These are phyloP conservation scores for Hypoxylon sp. DNA, from an alignment of 2,329 filamentous ascomycete genomes.

Conservation along the genomic window DNA sequence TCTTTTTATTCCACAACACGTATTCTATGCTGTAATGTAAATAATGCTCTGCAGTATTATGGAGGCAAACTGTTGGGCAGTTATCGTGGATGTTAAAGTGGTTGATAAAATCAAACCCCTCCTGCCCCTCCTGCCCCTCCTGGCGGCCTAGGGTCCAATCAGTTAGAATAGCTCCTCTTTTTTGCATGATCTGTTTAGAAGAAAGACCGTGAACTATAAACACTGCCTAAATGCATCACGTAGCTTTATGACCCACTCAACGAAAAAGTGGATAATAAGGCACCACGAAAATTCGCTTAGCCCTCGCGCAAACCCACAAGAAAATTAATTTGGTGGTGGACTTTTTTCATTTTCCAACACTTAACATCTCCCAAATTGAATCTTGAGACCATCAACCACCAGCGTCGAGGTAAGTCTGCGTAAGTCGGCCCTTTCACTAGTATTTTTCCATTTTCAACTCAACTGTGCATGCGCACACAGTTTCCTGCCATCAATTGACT, in stretches of 20 bases:
- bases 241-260: slow-evolving; percentile 4
- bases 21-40: too few relatives aligned
- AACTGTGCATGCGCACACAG: neutral
- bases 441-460: slow-evolving; percentile 11
- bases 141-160: too few relatives aligned
- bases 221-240: slow-evolving; percentile 26
- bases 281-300: slow-evolving; percentile 47
- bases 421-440: slow-evolving; percentile 15
- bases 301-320: slow-evolving; percentile 52
- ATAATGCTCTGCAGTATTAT: too few relatives aligned
- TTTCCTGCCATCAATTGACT: slow-evolving; percentile 40
- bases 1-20: neutral
- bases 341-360: slow-evolving; percentile 39
- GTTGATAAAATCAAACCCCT: too few relatives aligned
- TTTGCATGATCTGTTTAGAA: neutral
- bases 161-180: too few relatives aligned
- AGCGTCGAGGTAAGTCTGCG: slow-evolving; percentile 51
- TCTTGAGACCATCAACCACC: slow-evolving; percentile 49
- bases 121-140: neutral
- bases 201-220: neutral
- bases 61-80: too few relatives aligned
- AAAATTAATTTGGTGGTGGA: slow-evolving; percentile 52
- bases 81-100: too few relatives aligned
- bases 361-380: slow-evolving; percentile 36
- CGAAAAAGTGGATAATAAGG: slow-evolving; percentile 24